A percentile compares a stretch with the other conserved stretches of the same genome.
Conservation (phyloP, 2,329 filamentous ascomycete species). For the Fusarium sambucinum region DNA sequence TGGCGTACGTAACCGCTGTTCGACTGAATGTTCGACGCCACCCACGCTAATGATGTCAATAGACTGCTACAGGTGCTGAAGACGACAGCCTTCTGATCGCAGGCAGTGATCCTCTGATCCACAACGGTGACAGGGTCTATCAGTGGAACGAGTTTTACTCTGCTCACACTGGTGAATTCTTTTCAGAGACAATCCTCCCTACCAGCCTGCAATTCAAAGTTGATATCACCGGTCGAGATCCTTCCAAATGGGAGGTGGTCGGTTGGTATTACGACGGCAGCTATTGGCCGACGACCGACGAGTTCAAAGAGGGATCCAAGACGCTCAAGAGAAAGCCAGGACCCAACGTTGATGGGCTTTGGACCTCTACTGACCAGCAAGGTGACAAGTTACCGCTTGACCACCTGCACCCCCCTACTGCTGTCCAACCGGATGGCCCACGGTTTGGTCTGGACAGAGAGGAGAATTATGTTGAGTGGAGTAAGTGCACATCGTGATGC, state of each 20-base stretch:
- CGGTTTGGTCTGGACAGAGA: slow-evolving; percentile 25
- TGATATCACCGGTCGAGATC: slow-evolving; percentile 64
- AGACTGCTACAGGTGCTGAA: slow-evolving; percentile 29
- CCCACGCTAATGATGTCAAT: background rate
- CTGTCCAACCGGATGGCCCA: slow-evolving; percentile 23
- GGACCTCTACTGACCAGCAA: slow-evolving; percentile 29
- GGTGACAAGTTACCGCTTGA: slow-evolving; percentile 13
- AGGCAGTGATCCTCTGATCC: slow-evolving; percentile 49
- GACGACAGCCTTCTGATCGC: slow-evolving; percentile 29
- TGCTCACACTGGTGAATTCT: slow-evolving; percentile 47
- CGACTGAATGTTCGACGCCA: fast-evolving
- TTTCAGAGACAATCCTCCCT: slow-evolving; percentile 60
- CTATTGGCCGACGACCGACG: slow-evolving; percentile 64
- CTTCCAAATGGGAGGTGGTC: slow-evolving; percentile 62
- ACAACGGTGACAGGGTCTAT: slow-evolving; percentile 56
- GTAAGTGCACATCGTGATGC: background rate
- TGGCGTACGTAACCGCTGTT: slow-evolving; percentile 5
- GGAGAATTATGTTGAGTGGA: slow-evolving; percentile 34
- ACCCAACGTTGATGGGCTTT: slow-evolving; percentile 17
- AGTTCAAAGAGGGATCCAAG: background rate
- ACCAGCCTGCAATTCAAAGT: slow-evolving; percentile 59
- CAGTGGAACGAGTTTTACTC: slow-evolving; percentile 63
- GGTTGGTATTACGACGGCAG: slow-evolving; percentile 67
- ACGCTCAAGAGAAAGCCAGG: slow-evolving; percentile 2
- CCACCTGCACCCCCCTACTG: slow-evolving; percentile 11